Evolutionary conservation across 768 basidiomycete genomes (phyloP), one percentile per base, ranked within the genome.

Genomic region (Terana coerulea): DNA sequence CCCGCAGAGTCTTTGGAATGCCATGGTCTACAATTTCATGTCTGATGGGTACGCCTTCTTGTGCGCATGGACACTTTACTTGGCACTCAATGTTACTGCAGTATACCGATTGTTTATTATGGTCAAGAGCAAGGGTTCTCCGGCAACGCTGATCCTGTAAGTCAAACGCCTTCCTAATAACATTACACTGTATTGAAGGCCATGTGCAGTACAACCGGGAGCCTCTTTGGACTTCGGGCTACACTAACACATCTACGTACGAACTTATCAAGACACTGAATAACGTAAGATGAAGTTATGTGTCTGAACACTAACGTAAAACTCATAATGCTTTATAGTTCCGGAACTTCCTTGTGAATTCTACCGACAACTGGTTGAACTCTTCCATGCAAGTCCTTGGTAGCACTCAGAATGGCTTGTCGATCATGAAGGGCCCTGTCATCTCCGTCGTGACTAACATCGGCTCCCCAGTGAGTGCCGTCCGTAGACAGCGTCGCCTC

Each of bases 71-170:
- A 11, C 26, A n/a, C 12, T 10, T 8, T 28, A 9, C 4, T 5
- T 42, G 33, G 35, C 44, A 53, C 4, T n/a, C n/a, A n/a, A 46
- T 47, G 4, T 24, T 6, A 14, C 3, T 43, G 14, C 40, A 75
- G 75, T n/a, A 88, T 89, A 57, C 88, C 89, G 0, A 81, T 91
- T 53, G 78, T 88, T 10, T 91, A 91, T 64, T 88, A 88, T 54
- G 88, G 89, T 1, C 86, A 88, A 67, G 89, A 91, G 59, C 88
- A 90, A 63, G 69, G 74, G 34, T 84, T 87, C 64, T 70, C 67
- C 49, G 89, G 88, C 29, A 69, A 67, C 60, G 67, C 64, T 7
- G 88, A 91, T 60, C 88, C 88, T 30, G 84, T 87, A 64, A 58
- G 76, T 60, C 26, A 33, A 21, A 22, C 50, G 10, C 26, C 24